phyloP scores from a whole-genome alignment of 2,329 filamentous ascomycete genomes.

The Blastomyces gilchristii region DNA sequence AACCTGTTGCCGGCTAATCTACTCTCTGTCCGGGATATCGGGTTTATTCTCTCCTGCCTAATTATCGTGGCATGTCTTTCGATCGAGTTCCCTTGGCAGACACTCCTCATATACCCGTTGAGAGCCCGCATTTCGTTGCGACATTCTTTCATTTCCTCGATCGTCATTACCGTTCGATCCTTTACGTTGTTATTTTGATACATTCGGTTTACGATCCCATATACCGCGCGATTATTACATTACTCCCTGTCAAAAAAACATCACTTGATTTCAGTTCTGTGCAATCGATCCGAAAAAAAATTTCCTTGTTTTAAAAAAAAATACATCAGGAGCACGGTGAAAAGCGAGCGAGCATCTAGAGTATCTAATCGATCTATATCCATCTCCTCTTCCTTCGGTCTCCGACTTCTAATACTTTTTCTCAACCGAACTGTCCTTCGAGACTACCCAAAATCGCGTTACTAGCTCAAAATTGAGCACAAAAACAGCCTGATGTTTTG shows the following conservation, averaged over 20 bases:
- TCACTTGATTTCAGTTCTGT: not conserved
- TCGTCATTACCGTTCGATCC: not conserved
- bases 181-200: not conserved
- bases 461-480: not conserved
- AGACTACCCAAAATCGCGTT: slow-evolving; percentile 2
- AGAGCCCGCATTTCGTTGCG: not conserved
- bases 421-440: not conserved
- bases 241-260: not conserved
- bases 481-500: not conserved
- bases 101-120: not conserved
- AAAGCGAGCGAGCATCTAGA: slow-evolving; percentile 9
- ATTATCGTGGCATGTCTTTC: not conserved
- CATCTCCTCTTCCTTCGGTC: slow-evolving; percentile 16
- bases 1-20: slow-evolving; percentile 36
- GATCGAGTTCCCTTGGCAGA: not conserved
- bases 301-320: not conserved
- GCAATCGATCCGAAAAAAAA: not conserved
- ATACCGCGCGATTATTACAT: not conserved
- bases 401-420: slow-evolving; percentile 11
- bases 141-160: not conserved
- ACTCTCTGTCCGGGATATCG: slow-evolving; percentile 6
- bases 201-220: not conserved
- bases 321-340: slow-evolving; percentile 2
- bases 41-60: slow-evolving; percentile 16
- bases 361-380: slow-evolving; percentile 1